These are phyloP conservation scores for Phytophthora foliorum DNA, from an alignment of 352 stramenopile genomes.

Conservation along the genomic window DNA sequence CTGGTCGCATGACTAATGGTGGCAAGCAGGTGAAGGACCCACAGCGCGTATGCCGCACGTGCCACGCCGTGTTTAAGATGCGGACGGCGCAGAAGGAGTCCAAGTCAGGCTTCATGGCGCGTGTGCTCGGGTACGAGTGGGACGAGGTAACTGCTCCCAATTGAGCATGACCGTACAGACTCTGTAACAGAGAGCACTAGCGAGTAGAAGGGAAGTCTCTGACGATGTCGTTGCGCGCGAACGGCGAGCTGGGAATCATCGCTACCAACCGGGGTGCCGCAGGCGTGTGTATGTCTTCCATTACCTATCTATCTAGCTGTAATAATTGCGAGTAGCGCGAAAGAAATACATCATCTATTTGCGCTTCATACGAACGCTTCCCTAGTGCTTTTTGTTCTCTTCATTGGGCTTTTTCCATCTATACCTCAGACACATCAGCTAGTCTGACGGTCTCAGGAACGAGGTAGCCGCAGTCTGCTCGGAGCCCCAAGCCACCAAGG, in stretches of 20 bases:
- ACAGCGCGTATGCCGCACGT: constrained; percentile 87
- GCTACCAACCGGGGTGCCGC: constrained; percentile 8
- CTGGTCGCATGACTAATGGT: constrained; percentile 63
- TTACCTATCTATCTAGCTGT: constrained; percentile 49
- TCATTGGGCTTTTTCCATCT: constrained; percentile 1
- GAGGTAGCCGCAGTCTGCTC: constrained; percentile 73
- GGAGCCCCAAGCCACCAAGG: constrained; percentile 52
- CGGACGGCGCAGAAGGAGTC: constrained; percentile 83
- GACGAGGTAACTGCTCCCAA: constrained; percentile 73
- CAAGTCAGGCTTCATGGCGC: constrained; percentile 87
- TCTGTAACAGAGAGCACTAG: constrained; percentile 33
- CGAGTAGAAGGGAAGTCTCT: constrained; percentile 39
- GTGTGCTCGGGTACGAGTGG: constrained; percentile 88
- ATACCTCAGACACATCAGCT: constrained; percentile 32
- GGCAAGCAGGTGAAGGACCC: constrained; percentile 82
- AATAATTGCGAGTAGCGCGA: constrained; percentile 47
- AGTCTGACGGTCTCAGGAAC: constrained; percentile 51
- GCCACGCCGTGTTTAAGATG: constrained; percentile 90
- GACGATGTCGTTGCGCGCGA: constrained; percentile 20
- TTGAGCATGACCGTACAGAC: constrained; percentile 39
- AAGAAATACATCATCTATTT: constrained; percentile 42
- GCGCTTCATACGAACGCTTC: constrained; percentile 1
- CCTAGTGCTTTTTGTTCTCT: not conserved
- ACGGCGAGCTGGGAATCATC: constrained; percentile 13
- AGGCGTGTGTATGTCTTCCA: constrained; percentile 42